Evolutionary conservation across 164 flowering plant species (phyloP), one percentile per base, ranked within the genome.

Genomic region (Aristolochia fimbriata): DNA sequence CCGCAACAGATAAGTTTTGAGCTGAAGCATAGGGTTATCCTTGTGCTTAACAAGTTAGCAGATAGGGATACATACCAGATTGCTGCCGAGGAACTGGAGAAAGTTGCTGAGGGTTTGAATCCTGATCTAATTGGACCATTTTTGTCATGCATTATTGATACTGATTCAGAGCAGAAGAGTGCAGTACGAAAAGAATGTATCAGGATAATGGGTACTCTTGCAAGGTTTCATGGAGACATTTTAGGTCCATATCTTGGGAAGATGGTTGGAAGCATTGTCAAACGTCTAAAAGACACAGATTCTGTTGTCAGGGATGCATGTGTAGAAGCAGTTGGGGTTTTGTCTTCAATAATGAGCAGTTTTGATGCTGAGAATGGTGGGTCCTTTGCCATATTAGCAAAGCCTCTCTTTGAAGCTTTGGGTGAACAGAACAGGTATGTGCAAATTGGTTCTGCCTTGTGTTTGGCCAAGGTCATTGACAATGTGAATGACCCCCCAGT

Each of bases 241-340:
- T 50, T 84, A 31, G 77, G 70, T 0, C 78, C 85, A 3, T 74
- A 92, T 62, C 70, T 92, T 19, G 77, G 63, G 23, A 92, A 82
- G 73, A 84, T 92, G 72, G 74, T 89, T 7, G 66, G 73, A 43
- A 77, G 84, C 71, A 78, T 92, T 66, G 87, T 87, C 25, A 89
- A 81, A 68, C 75, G 96, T 61, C 83, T 92, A 51, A 89, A 82
- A 75, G 98, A 92, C 64, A 73, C 85, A 3, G 96, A 89, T 61
- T 74, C 96, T 4, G 77, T 75, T 59, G 94, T 92, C 46, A 83
- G 91, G 72, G 96, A 87, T 75, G 87, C 90, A 4, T 92, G 96
- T 71, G 76, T 81, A 43, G 90, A 92, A 55, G 83, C 91, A 8
- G 70, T 81, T 33, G 93, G 93, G 10, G 72, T 81, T 55, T 70